Conservation (phyloP, 2,329 filamentous ascomycete species). For the Fusarium annulatum region DNA sequence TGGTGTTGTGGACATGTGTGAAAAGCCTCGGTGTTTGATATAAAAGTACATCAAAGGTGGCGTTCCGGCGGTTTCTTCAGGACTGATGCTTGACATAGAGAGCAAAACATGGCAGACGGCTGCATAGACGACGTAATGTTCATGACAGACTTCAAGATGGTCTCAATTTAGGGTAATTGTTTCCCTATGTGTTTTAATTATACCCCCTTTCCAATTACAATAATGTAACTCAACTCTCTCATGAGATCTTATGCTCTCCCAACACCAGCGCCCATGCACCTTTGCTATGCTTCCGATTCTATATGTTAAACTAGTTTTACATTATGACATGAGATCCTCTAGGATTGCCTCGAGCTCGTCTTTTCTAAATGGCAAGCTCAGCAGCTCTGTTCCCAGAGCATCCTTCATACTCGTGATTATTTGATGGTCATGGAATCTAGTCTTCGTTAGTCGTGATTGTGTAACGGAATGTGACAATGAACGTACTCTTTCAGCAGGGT, state of each 20-base stretch:
- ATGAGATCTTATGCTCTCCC: not conserved
- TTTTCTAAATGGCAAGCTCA: slow-evolving; percentile 85
- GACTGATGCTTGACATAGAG: slow-evolving; percentile 12
- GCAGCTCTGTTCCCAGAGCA: slow-evolving; percentile 81
- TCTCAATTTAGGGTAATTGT: slow-evolving; percentile 1
- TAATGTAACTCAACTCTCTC: not conserved
- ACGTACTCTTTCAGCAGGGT: slow-evolving; percentile 90
- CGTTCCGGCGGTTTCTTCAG: slow-evolving; percentile 20
- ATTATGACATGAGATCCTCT: slow-evolving; percentile 70
- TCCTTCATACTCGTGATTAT: slow-evolving; percentile 95
- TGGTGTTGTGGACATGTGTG: slow-evolving; percentile 92
- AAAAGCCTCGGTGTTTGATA: slow-evolving; percentile 74
- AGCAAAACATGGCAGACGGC: slow-evolving; percentile 11
- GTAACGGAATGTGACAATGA: not conserved
- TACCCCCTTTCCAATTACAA: slow-evolving; percentile 25
- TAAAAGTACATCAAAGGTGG: slow-evolving; percentile 15
- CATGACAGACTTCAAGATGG: slow-evolving; percentile 25
- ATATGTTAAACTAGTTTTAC: slow-evolving; percentile 7
- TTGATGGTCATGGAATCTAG: slow-evolving; percentile 92
- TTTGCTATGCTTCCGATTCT: slow-evolving; percentile 9
- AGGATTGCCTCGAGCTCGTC: slow-evolving; percentile 91
- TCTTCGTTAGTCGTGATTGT: slow-evolving; percentile 43
- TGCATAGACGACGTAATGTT: slow-evolving; percentile 40
- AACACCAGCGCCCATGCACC: slow-evolving; percentile 22
- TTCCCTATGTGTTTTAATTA: slow-evolving; percentile 21